Evolutionary conservation across 148 eudicot species (phyloP), one percentile per base, ranked within the genome.

Genomic region (Selenicereus undatus): DNA sequence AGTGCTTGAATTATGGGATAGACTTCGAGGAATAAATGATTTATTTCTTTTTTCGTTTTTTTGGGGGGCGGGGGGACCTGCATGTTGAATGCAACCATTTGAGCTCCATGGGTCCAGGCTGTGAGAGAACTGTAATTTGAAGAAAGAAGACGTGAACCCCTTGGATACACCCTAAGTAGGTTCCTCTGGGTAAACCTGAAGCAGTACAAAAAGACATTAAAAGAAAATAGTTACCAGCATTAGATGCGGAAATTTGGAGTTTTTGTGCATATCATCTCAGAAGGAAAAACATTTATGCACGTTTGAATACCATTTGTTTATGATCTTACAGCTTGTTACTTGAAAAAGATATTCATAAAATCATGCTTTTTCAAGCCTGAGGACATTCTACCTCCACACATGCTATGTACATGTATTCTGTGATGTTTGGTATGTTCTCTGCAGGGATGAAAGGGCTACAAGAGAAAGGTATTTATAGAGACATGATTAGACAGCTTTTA

Each of bases 61-160:
- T 60, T 21, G 66, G 66, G 66, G 66, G 66, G 66, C 5, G 26
- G 66, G 66, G 26, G 26, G 69, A 89, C 94, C 91, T 93, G 94
- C 94, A 91, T 90, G 64, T 93, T 90, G 80, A 89, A 90, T 22
- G 95, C 95, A 74, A 90, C 95, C 95, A 93, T 91, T 80, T 93
- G 97, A 62, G 93, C 93, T 81, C 95, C 93, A 88, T 91, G 93
- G 30, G 76, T 84, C 97, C 97, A 93, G 22, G 89, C 91, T 39
- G 81, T 58, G 1, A 88, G 32, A 79, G 97, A 94, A 81, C 90
- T 75, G 79, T 88, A 93, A 65, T 93, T 93, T 22, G 97, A 85
- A 22, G 97, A 93, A 45, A 73, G 72, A 30, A 93, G 36, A n/a
- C 93, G 90, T 13, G 86, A 71, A 3, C 91, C 92, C 81, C 88